phyloP scores from a whole-genome alignment of 176 grass and related monocot species.

The barley (Hordeum vulgare) region MorexV3_pseudomolecules_assembly NC_058518.1:67847921-67848420 shows the following conservation, averaged over 20 bases:
- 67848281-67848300: background rate
- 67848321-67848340: background rate
- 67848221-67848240: background rate
- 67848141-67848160: background rate
- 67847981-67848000: background rate
- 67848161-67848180: no score
- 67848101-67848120: background rate
- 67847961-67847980: no score
- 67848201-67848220: background rate
- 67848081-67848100: background rate
- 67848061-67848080: background rate
- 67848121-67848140: background rate
- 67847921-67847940: background rate
- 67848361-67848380: background rate
- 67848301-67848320: background rate
- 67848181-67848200: background rate
- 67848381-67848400: background rate
- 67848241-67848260: background rate
- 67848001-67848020: background rate
- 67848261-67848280: background rate
- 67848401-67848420: background rate
- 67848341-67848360: background rate
- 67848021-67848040: background rate
- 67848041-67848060: background rate
- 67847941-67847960: background rate